Evolutionary conservation across 768 basidiomycete genomes (phyloP).

Genomic region (Hericium rajendrae): DNA sequence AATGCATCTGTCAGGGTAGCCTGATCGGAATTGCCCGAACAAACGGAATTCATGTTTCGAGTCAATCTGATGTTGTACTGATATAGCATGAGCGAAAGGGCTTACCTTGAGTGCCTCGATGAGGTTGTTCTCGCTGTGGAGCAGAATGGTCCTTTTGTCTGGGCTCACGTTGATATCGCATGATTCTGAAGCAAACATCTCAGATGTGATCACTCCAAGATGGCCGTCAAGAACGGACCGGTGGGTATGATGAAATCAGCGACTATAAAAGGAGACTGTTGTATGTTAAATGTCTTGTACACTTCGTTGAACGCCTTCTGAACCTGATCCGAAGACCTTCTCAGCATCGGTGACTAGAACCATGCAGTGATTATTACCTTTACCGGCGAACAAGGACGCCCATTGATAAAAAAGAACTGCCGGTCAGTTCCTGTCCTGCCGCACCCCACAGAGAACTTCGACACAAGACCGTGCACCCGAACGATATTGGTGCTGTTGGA

Average conservation of each 20-base stretch:
- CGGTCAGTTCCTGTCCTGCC: constrained; percentile 76
- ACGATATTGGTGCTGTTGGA: constrained; percentile 29
- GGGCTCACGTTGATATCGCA: constrained; percentile 95
- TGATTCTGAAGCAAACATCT: constrained; percentile 34
- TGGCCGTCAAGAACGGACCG: constrained; percentile 32
- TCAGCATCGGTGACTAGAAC: not conserved
- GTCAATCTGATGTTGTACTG: no score
- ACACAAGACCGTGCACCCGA: constrained; percentile 68
- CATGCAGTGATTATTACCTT: constrained; percentile 43
- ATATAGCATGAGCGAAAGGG: not conserved
- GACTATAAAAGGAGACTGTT: constrained; percentile 73
- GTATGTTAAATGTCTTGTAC: constrained; percentile 71
- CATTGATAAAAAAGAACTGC: constrained; percentile 91
- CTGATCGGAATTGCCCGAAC: no score
- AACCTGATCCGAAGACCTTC: constrained; percentile 36
- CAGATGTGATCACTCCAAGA: not conserved
- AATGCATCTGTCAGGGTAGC: constrained; percentile 6
- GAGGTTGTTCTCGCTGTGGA: constrained; percentile 80
- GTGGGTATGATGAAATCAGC: constrained; percentile 79
- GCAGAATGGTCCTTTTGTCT: constrained; percentile 90
- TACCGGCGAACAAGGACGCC: constrained; percentile 70
- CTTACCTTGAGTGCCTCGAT: constrained; percentile 69
- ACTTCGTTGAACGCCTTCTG: constrained; percentile 90
- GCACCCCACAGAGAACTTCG: constrained; percentile 65
- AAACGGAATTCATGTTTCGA: no score